A percentile compares a stretch with the other conserved stretches of the same genome.
Conservation (phyloP, 805 yeast genomes). For the Danielozyma ontarioensis region DNA sequence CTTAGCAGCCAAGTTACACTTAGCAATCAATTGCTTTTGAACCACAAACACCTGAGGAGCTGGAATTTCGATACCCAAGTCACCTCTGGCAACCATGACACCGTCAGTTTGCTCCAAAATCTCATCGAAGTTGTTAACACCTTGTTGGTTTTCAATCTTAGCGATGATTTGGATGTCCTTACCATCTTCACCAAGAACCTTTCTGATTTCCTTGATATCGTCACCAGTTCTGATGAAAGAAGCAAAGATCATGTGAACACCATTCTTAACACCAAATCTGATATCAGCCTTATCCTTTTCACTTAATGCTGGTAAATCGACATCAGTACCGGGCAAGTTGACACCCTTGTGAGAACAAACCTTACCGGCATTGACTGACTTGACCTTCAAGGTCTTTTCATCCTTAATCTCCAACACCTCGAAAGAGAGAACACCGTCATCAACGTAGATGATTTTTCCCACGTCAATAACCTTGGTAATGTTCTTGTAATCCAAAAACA, state of each 20-base stretch:
- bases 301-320: constrained; percentile 94
- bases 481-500: constrained; percentile 93
- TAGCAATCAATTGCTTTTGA: constrained; percentile 98
- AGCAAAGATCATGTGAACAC: constrained; percentile 97
- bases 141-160: constrained; percentile 99
- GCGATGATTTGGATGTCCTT: constrained; percentile 92
- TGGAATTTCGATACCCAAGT: constrained; percentile 98
- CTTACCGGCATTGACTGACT: constrained; percentile 90
- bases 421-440: constrained; percentile 96
- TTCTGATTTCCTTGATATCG: constrained; percentile 86
- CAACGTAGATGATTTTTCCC: constrained; percentile 91
- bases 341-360: constrained; percentile 98
- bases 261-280: constrained; percentile 93
- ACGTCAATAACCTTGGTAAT: constrained; percentile 86
- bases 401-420: constrained; percentile 84
- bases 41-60: constrained; percentile 98
- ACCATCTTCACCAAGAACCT: constrained; percentile 95
- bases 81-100: constrained; percentile 99
- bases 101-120: constrained; percentile 94
- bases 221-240: constrained; percentile 94
- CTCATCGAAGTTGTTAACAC: constrained; percentile 98
- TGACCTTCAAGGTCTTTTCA: constrained; percentile 76
- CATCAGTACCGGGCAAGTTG: constrained; percentile 97
- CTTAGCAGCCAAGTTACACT: constrained; percentile 98
- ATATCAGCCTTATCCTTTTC: constrained; percentile 95